Base-by-base conservation (phyloP, 2,329 filamentous ascomycete species). In the Ophiostoma sp. region DNA sequence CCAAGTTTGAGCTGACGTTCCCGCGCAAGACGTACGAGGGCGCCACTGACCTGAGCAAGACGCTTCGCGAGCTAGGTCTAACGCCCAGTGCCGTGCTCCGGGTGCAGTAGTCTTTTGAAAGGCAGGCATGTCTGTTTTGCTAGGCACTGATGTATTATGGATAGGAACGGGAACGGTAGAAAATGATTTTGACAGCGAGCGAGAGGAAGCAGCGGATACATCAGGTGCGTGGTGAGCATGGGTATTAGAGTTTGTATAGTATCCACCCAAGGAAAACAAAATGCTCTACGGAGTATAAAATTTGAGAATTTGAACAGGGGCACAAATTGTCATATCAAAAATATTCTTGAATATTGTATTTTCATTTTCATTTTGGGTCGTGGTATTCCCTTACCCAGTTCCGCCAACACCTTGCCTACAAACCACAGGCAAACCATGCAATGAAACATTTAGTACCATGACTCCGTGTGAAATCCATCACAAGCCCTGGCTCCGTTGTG, bases 31-130 rank as follows among this genome's bases (percentile, higher is more conserved):
- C 90, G 0, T 98, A 92, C 76, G 84, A 85, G 81, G 91, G 85
- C 25, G 81, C 86, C 76, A 77, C 88, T 8, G 96, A 97, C 80
- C 94, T 98, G 79, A 93, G 93, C 48, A 92, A 96, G 87, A 96
- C 95, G 5, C 83, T 99, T 72, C 97, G 97, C 84, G 96, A 99
- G 82, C 92, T 95, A 19, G 95, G 95, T 0, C 83, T 98, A 75
- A 91, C 95, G 3, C 96, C 96, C 6, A 97, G 93, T 75, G 94
- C 95, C n/a, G 95, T 93, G 64, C 84, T 99, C 77, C 76, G 76
- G 12, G 76, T 77, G 25, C 74, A 75, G 64, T 78, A 33, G 19
- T 39, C 6, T n/a, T n/a, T n/a, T n/a, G n/a, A 36, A 8, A 12
- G 4, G 5, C 22, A 19, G 7, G 12, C 15, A 72, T 42, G 28